Percentiles rank a stretch among this genome's conserved stretches.
phyloP scores from a whole-genome alignment of 306 rosid genomes.

The Glycine soja region DNA sequence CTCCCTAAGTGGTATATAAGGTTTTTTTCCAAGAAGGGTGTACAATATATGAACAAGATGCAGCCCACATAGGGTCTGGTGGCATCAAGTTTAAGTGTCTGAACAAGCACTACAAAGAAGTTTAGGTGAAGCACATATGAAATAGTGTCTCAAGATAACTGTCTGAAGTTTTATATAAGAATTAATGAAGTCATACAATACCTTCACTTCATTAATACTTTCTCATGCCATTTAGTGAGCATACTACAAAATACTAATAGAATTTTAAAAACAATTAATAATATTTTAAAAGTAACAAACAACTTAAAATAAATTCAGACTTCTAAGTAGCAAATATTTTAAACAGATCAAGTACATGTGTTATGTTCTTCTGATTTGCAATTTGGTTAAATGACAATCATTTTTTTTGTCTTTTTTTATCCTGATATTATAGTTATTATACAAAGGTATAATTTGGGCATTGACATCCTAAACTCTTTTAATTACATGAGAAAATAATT shows the following conservation, averaged over 20 bases:
- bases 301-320: not conserved
- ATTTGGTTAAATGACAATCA: not conserved
- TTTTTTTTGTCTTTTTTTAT: not conserved
- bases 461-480: constrained; percentile 9
- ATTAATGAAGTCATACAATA: not conserved
- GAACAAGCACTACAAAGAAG: not conserved
- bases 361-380: not conserved
- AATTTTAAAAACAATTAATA: not conserved
- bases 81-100: not conserved
- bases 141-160: not conserved
- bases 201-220: not conserved
- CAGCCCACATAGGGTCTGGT: not conserved
- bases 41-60: not conserved
- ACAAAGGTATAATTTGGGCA: not conserved
- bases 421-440: not conserved
- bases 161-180: not conserved
- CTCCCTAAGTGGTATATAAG: not conserved
- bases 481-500: not conserved
- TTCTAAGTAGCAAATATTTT: not conserved
- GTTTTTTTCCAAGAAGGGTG: not conserved
- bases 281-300: not conserved
- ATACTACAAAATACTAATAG: not conserved
- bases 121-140: not conserved
- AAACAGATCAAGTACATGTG: not conserved
- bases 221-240: not conserved